Base-by-base conservation (phyloP, 2,329 filamentous ascomycete genomes). In the Claviceps quebecensis region DNA sequence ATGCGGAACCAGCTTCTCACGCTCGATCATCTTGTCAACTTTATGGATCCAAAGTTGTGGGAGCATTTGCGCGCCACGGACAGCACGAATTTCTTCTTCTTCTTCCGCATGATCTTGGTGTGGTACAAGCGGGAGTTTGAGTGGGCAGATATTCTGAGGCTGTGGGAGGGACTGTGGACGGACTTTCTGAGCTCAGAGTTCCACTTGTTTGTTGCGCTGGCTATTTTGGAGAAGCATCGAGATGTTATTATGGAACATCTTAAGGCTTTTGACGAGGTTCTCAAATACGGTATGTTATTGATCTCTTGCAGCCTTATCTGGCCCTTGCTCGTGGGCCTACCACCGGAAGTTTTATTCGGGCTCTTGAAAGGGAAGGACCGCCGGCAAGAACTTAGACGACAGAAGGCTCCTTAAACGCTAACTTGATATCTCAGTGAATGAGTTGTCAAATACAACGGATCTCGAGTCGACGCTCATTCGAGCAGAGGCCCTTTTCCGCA, bases 21-120 rank as follows among this genome's bases (percentile, higher is more conserved):
- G 0, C 80, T 98, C 3, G 90, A 98, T 63, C 89, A 98, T 57
- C 82, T 98, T 1, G 89, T 97, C 13, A 89, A 95, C 63, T 87
- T 98, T 52, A 90, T 98, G 81, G 93, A 98, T 58, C 93, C 94
- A 0, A 86, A 89, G 63, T 80, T 98, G 7, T 97, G 96, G 68
- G 75, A 86, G 2, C 93, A 98, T 60, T 78, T 98, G 0, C 81
- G 95, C 65, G 83, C 79, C 16, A 87, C 90, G 19, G 94, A 98
- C 61, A 94, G 86, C 61, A 98, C 93, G 23, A 98, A 98, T 66
- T 98, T 98, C 69, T 98, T 98, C 70, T 98, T 98, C 73, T 97
- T 98, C 74, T 98, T 97, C 79, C 86, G 93, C 54, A 97, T 97
- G 93, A 75, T 98, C 37, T 75, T 98, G 1, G 93, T 98, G 9